phyloP scores from a whole-genome alignment of 768 basidiomycete species.

The Lactifluus echinatus region DNA sequence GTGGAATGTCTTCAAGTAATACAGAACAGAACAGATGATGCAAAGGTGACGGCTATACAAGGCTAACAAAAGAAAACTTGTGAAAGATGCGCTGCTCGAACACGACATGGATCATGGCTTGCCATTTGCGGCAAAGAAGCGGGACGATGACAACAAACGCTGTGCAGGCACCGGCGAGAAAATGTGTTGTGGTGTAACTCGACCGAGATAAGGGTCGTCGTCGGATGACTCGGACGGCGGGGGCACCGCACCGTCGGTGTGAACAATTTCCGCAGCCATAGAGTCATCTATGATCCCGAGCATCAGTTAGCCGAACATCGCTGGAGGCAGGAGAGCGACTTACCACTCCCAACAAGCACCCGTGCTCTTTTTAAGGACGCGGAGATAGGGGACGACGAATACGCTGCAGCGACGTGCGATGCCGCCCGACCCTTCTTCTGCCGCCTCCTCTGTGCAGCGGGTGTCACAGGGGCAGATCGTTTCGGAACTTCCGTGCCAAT shows the following conservation, averaged over 20 bases:
- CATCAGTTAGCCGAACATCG: neutral
- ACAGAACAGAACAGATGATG: neutral
- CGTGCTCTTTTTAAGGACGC: slow-evolving; percentile 20
- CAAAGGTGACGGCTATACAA: neutral
- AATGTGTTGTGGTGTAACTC: slow-evolving; percentile 62
- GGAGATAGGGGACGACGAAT: slow-evolving; percentile 22
- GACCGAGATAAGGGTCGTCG: slow-evolving; percentile 53
- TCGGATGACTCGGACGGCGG: slow-evolving; percentile 40
- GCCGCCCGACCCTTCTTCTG: neutral
- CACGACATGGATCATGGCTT: slow-evolving; percentile 5
- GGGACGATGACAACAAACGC: slow-evolving; percentile 23
- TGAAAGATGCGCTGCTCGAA: neutral
- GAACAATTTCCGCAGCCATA: slow-evolving; percentile 29
- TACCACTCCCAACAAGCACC: slow-evolving; percentile 29
- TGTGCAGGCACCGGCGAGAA: slow-evolving; percentile 48
- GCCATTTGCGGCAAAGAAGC: slow-evolving; percentile 3
- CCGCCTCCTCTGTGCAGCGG: slow-evolving; percentile 6
- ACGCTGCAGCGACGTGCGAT: neutral
- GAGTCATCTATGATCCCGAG: slow-evolving; percentile 37
- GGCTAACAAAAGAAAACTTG: neutral
- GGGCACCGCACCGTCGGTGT: neutral
- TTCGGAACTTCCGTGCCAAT: neutral
- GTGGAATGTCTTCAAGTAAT: no score
- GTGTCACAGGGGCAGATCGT: neutral
- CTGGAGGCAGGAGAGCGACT: slow-evolving; percentile 13